Evolutionary conservation across 2,329 filamentous ascomycete genomes (phyloP), one percentile per base, ranked within the genome.

Genomic region (Ustulina deusta): DNA sequence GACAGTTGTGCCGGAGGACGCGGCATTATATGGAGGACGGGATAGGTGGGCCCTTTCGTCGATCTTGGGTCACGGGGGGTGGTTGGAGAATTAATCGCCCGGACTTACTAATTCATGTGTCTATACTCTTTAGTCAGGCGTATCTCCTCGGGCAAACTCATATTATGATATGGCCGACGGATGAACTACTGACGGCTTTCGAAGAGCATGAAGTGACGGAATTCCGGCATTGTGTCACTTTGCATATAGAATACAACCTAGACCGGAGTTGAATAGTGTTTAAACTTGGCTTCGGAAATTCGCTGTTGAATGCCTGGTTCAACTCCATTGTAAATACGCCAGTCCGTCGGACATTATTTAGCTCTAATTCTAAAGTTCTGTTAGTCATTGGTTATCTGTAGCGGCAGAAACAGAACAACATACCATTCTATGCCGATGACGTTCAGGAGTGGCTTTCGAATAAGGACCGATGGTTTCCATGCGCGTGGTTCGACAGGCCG

Each of bases 81-180:
- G 4, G 22, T 56, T 66, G 57, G 58, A 44, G 58, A 46, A 66
- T 57, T 29, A 44, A 66, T 65, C 20, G 38, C 51, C 58, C 63
- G 51, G 42, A 27, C 56, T 61, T 40, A 60, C 38, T 60, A 60
- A 65, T 65, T 52, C 2, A 42, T 29, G 15, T 11, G 10, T 7
- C 10, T 32, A 34, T 44, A 25, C 32, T 20, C n/a, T 38, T 36
- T 25, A 25, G 29, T 38, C 17, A 22, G 20, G 3, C 15, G 4
- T 55, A 17, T 36, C 11, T 48, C 17, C n/a, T 65, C 63, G 63
- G 63, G 32, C 40, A 36, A 42, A 65, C 10, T 65, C 32, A 65
- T 61, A 25, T 17, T 38, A 6, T 40, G 20, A 27, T 55, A 38
- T 32, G 29, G n/a, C 20, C 17, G 48, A 58, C 61, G 61, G 55